phyloP scores from a whole-genome alignment of 805 yeast genomes.

The Metschnikowia gelsemii region DNA sequence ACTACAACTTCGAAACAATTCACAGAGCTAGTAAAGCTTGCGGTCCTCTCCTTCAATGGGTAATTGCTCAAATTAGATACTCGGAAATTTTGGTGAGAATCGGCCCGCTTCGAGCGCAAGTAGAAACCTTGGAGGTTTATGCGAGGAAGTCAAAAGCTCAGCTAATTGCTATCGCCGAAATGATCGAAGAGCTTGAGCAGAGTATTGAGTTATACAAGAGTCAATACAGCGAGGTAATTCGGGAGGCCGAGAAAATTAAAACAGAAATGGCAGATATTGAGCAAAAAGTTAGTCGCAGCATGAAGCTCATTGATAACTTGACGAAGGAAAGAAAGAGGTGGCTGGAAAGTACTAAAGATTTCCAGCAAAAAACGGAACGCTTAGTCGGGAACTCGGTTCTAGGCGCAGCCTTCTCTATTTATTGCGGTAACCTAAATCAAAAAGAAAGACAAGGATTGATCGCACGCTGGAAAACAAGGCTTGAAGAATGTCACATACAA shows the following conservation, averaged over 20 bases:
- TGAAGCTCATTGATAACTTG: constrained; percentile 58
- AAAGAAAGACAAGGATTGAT: constrained; percentile 39
- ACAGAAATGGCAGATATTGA: constrained; percentile 65
- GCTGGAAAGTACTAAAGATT: constrained; percentile 57
- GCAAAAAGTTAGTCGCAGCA: constrained; percentile 59
- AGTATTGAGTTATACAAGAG: constrained; percentile 68
- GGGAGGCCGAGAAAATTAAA: constrained; percentile 77
- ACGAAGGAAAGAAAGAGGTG: constrained; percentile 72
- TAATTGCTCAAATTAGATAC: constrained; percentile 81
- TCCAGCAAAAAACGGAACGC: constrained; percentile 42
- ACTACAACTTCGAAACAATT: constrained; percentile 69
- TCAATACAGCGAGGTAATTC: constrained; percentile 68
- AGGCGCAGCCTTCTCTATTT: constrained; percentile 59
- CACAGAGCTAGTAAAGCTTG: constrained; percentile 92
- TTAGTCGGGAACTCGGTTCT: constrained; percentile 67
- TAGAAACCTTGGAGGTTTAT: constrained; percentile 55
- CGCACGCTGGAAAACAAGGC: constrained; percentile 34
- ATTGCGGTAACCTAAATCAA: constrained; percentile 60
- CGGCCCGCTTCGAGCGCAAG: constrained; percentile 72
- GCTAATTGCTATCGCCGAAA: constrained; percentile 71
- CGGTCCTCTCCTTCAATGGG: constrained; percentile 90
- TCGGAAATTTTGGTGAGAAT: constrained; percentile 66
- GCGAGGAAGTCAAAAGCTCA: constrained; percentile 65
- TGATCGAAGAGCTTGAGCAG: constrained; percentile 71
- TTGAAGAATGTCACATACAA: constrained; percentile 37